phyloP scores from a whole-genome alignment of 139 green algal genomes.

The Edaphochlamys debaryana region DNA sequence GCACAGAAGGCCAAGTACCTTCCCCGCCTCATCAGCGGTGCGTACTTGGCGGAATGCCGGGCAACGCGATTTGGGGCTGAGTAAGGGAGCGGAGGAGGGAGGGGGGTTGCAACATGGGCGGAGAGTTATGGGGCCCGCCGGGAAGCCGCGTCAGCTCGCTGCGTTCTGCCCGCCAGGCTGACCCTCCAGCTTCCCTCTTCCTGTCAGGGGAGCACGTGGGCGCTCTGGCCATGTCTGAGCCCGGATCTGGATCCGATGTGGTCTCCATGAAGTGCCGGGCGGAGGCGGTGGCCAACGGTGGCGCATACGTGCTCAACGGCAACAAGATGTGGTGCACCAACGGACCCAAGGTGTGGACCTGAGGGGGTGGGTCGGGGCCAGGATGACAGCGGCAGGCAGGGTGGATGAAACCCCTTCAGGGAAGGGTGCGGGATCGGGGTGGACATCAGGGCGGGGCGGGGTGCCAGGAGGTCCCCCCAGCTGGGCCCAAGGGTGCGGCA shows the following conservation, averaged over 20 bases:
- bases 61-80: neutral
- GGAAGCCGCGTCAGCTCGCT: too few species aligned
- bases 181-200: neutral
- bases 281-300: constrained; percentile 47
- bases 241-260: constrained; percentile 86
- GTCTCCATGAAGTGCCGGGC: constrained; percentile 85
- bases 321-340: constrained; percentile 97
- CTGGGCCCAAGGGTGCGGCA: too few species aligned
- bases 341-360: constrained; percentile 72
- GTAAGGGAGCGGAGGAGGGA: too few species aligned
- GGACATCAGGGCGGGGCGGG: too few species aligned
- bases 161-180: too few species aligned
- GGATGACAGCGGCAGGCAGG: too few species aligned
- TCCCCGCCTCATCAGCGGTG: constrained; percentile 77
- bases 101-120: too few species aligned
- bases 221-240: constrained; percentile 91
- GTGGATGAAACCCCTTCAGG: too few species aligned
- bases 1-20: constrained; percentile 84
- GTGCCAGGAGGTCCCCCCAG: too few species aligned
- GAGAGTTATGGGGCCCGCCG: too few species aligned
- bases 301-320: constrained; percentile 88
- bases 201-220: constrained; percentile 87
- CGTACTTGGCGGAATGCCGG: neutral
- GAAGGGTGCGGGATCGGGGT: too few species aligned
- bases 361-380: too few species aligned